These are phyloP conservation scores for Salvia rosmarinus DNA, from an alignment of 257 asterid species.

Conservation along the genomic window DNA sequence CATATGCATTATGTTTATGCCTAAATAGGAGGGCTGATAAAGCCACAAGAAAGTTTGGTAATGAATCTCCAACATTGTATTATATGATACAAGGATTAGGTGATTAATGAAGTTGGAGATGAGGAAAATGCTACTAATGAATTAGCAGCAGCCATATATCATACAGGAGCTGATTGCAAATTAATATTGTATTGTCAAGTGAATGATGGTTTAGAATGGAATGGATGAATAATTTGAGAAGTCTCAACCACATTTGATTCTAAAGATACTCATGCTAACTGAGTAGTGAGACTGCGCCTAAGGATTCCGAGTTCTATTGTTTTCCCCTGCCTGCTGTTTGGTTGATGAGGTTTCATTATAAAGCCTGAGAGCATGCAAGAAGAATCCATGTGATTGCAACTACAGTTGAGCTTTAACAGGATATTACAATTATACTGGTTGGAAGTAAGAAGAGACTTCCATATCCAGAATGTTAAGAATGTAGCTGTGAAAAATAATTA, in stretches of 20 bases:
- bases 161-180: constrained; percentile 1
- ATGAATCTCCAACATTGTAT: neutral
- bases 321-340: neutral
- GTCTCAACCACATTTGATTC: neutral
- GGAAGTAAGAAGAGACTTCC: neutral
- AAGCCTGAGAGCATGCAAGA: neutral
- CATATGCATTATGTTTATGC: neutral
- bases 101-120: neutral
- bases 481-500: too few species aligned
- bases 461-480: neutral
- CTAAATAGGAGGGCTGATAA: neutral
- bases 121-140: constrained; percentile 2
- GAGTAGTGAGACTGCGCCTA: neutral
- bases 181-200: neutral
- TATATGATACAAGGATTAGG: neutral
- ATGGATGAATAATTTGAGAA: neutral
- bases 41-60: constrained; percentile 1
- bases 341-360: neutral
- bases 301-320: neutral
- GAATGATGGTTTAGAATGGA: neutral
- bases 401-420: neutral
- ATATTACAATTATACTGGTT: neutral
- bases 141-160: neutral
- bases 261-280: neutral
- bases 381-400: neutral